Percentiles rank a stretch among this genome's conserved stretches.
phyloP scores from a whole-genome alignment of 2,329 filamentous ascomycete species.

The Diatrype stigma region DNA sequence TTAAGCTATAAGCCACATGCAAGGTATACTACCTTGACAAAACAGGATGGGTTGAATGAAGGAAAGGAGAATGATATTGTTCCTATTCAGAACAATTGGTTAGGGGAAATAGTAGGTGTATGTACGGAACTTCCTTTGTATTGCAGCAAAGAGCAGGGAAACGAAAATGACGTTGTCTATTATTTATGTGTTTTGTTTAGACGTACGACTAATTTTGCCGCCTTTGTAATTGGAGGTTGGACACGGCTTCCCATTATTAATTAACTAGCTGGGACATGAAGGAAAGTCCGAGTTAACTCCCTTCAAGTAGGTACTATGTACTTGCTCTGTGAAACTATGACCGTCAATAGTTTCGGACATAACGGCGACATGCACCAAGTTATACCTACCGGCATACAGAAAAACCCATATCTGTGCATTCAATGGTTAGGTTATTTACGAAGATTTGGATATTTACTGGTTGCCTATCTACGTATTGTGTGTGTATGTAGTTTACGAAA shows the following conservation, averaged over 20 bases:
- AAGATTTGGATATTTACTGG: too few species aligned
- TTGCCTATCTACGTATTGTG: too few species aligned
- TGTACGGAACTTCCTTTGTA: too few species aligned
- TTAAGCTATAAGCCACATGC: background rate
- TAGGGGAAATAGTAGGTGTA: background rate
- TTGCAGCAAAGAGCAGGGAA: background rate
- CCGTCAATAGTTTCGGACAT: too few species aligned
- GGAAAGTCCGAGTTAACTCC: too few species aligned
- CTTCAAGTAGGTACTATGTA: too few species aligned
- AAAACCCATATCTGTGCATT: too few species aligned
- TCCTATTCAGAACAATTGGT: background rate
- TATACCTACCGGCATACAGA: too few species aligned
- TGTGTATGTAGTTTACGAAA: too few species aligned
- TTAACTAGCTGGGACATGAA: background rate
- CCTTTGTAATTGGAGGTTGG: background rate
- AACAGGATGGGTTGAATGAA: background rate
- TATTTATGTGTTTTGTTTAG: background rate
- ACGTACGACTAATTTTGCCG: background rate
- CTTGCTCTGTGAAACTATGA: too few species aligned
- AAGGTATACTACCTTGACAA: background rate
- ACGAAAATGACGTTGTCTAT: background rate
- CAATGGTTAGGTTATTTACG: too few species aligned
- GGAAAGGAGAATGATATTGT: background rate
- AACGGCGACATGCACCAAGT: too few species aligned
- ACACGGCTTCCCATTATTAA: background rate